phyloP scores from a whole-genome alignment of 176 grass and related monocot species.

The Cenchrus americanus region DNA sequence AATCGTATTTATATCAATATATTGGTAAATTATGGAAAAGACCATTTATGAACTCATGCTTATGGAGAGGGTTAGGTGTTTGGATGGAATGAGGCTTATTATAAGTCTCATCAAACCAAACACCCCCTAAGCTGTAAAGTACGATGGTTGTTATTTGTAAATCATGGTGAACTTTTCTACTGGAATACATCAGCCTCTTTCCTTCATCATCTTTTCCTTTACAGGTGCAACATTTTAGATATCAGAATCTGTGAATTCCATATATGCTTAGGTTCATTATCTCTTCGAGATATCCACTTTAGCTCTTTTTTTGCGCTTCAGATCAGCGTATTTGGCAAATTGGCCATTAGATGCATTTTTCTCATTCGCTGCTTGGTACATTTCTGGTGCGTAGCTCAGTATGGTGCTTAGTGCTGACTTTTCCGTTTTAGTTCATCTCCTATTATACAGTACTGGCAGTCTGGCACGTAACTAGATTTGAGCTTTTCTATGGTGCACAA shows the following conservation, averaged over 20 bases:
- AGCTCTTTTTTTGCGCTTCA: background rate
- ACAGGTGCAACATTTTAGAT: background rate
- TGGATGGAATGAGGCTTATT: too few species aligned
- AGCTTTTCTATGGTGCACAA: too few species aligned
- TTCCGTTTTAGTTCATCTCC: background rate
- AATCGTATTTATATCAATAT: background rate
- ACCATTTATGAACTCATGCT: background rate
- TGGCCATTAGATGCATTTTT: background rate
- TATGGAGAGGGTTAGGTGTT: too few species aligned
- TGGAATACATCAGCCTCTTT: background rate
- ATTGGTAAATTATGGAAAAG: background rate
- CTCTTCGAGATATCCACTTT: background rate
- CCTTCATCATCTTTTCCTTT: background rate
- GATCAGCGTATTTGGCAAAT: background rate
- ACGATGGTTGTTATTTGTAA: background rate
- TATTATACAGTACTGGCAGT: too few species aligned
- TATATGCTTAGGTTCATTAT: background rate
- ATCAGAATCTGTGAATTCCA: background rate
- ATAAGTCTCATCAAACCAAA: too few species aligned
- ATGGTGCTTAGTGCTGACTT: background rate
- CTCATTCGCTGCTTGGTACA: background rate
- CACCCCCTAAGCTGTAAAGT: background rate
- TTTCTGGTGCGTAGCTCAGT: background rate
- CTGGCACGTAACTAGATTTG: too few species aligned
- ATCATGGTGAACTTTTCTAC: background rate